These are phyloP conservation scores for Penicillium sp. DNA, from an alignment of 2,329 filamentous ascomycete species.

Conservation along the genomic window DNA sequence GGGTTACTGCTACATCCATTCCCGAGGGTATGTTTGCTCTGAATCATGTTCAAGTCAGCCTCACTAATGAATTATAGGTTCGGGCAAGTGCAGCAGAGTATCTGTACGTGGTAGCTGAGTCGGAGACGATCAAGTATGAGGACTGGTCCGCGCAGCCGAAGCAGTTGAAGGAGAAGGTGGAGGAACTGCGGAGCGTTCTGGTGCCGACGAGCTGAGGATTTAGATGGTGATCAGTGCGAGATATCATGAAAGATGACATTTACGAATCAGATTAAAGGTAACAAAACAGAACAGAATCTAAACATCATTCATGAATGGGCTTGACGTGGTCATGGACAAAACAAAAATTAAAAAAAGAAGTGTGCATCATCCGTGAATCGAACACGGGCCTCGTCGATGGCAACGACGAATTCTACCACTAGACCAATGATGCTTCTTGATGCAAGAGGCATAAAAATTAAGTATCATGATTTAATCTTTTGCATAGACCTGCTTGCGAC, in stretches of 20 bases:
- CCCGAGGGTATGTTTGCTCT: slow-evolving; percentile 66
- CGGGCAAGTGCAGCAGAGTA: slow-evolving; percentile 45
- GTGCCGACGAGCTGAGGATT: background rate
- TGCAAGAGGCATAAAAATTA: background rate
- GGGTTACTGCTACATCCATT: slow-evolving; percentile 81
- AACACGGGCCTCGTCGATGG: slow-evolving; percentile 56
- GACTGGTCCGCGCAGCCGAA: slow-evolving; percentile 46
- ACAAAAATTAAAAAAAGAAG: slow-evolving; percentile 19
- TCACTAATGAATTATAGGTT: slow-evolving; percentile 36
- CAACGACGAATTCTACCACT: slow-evolving; percentile 55
- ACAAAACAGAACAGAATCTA: background rate
- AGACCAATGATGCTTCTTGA: slow-evolving; percentile 49
- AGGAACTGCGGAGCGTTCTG: slow-evolving; percentile 31
- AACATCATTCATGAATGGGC: too few relatives aligned
- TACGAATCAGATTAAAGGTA: background rate
- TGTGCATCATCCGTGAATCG: slow-evolving; percentile 55
- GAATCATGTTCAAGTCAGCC: background rate
- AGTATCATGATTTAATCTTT: background rate
- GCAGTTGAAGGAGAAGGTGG: slow-evolving; percentile 43
- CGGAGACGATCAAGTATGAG: slow-evolving; percentile 39
- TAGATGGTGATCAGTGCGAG: background rate
- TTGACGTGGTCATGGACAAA: background rate
- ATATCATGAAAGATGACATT: background rate
- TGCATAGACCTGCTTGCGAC: background rate
- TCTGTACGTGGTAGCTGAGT: slow-evolving; percentile 43